Percentiles rank a stretch among this genome's conserved stretches.
These are phyloP conservation scores for Takashimella koratensis DNA, from an alignment of 1,284 basidiomycete genomes.

Conservation along the genomic window DNA sequence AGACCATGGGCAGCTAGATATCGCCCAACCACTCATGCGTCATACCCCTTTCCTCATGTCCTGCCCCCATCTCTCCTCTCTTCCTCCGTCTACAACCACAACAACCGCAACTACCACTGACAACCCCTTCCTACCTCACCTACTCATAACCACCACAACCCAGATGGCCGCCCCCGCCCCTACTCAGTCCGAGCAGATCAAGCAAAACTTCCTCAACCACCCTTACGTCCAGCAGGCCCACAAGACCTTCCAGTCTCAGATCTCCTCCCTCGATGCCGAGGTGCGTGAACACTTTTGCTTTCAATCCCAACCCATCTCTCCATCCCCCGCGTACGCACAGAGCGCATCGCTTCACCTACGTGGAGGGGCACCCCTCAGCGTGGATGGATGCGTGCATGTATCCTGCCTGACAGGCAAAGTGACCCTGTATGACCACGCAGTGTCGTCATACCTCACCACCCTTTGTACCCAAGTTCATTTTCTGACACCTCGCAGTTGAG, in stretches of 20 bases:
- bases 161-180: constrained; percentile 41
- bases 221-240: constrained; percentile 75
- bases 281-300: constrained; percentile 57
- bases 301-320: background rate
- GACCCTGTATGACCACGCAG: too few species aligned
- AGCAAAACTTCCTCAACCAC: constrained; percentile 63
- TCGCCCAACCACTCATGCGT: constrained; percentile 1
- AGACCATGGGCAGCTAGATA: too few species aligned
- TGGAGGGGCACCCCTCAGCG: too few species aligned
- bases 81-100: background rate
- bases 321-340: too few species aligned
- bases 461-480: background rate
- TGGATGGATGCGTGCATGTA: too few species aligned
- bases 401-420: too few species aligned
- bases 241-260: constrained; percentile 69
- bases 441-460: background rate
- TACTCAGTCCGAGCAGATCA: constrained; percentile 45
- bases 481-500: constrained; percentile 58
- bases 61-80: background rate
- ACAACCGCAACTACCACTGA: background rate
- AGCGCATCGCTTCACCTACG: too few species aligned
- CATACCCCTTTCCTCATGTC: background rate
- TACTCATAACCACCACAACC: background rate
- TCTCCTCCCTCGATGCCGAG: constrained; percentile 89
- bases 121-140: background rate